Evolutionary conservation across 257 asterid species (phyloP).

Genomic region (Penstemon barbatus): DNA sequence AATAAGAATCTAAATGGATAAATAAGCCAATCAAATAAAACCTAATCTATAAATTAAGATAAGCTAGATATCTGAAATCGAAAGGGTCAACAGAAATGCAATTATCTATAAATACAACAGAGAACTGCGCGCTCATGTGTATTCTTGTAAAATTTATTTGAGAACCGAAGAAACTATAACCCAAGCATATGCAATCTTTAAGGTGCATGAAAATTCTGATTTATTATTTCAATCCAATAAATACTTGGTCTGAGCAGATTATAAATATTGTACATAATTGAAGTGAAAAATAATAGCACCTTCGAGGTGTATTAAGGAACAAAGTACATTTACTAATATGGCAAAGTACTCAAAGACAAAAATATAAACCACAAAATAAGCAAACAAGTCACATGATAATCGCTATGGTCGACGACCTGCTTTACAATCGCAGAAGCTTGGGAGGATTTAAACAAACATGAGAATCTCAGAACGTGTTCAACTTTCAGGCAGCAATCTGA

Average conservation of each 20-base stretch:
- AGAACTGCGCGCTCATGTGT: no score
- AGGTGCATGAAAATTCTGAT: not conserved
- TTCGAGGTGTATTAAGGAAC: conserved; percentile 18
- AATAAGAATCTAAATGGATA: no score
- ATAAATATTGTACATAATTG: conserved; percentile 26
- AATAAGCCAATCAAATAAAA: no score
- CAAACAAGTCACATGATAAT: conserved; percentile 25
- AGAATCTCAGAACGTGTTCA: conserved; percentile 25
- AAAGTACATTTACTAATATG: conserved; percentile 28
- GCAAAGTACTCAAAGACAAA: conserved; percentile 12
- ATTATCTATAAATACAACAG: no score
- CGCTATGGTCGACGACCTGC: conserved; percentile 24
- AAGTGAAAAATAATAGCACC: conserved; percentile 17
- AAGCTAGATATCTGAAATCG: no score
- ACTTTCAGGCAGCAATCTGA: conserved; percentile 55
- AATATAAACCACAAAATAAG: conserved; percentile 22
- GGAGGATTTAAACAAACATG: conserved; percentile 12
- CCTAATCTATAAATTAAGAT: no score
- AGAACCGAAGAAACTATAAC: no score
- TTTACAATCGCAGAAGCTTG: conserved; percentile 23
- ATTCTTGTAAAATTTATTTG: no score
- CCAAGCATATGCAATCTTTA: not conserved
- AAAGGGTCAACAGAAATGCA: no score
- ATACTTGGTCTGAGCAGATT: conserved; percentile 32
- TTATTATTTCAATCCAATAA: conserved; percentile 36